Percentiles rank a stretch among this genome's conserved stretches.
phyloP scores from a whole-genome alignment of 495 filamentous ascomycete species.

The Neurospora sp. region DNA sequence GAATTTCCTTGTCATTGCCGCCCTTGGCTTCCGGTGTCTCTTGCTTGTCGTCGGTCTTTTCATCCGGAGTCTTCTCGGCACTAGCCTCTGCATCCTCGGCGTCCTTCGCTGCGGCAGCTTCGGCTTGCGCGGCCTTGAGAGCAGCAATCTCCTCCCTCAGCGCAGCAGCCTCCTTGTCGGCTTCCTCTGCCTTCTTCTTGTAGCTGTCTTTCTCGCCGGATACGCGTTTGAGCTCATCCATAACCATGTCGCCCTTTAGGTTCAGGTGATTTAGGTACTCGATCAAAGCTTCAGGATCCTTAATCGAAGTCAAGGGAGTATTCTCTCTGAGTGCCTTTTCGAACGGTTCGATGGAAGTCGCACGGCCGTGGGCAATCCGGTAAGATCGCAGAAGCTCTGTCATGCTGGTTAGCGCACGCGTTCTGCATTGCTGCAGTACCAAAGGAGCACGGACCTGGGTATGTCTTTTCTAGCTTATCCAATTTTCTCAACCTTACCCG shows the following conservation, averaged over 20 bases:
- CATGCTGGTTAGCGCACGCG: background rate
- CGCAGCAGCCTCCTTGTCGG: constrained; percentile 53
- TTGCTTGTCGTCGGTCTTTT: background rate
- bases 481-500: constrained; percentile 61
- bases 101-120: constrained; percentile 16
- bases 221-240: constrained; percentile 86
- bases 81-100: background rate
- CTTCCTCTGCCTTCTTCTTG: constrained; percentile 64
- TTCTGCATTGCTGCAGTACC: background rate
- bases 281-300: constrained; percentile 71
- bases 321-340: constrained; percentile 84
- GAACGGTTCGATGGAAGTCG: constrained; percentile 79
- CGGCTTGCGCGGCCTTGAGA: constrained; percentile 20
- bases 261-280: constrained; percentile 92
- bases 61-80: background rate
- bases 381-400: constrained; percentile 86
- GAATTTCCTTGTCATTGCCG: constrained; percentile 50
- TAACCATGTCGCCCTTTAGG: constrained; percentile 76
- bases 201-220: constrained; percentile 69
- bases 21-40: constrained; percentile 29
- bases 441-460: constrained; percentile 54
- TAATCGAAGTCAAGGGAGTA: constrained; percentile 80
- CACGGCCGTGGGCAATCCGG: constrained; percentile 75
- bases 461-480: constrained; percentile 77
- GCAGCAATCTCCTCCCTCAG: constrained; percentile 33